Evolutionary conservation across 2,329 filamentous ascomycete species (phyloP), one percentile per base, ranked within the genome.

Genomic region (Aspergillus vadensis): DNA sequence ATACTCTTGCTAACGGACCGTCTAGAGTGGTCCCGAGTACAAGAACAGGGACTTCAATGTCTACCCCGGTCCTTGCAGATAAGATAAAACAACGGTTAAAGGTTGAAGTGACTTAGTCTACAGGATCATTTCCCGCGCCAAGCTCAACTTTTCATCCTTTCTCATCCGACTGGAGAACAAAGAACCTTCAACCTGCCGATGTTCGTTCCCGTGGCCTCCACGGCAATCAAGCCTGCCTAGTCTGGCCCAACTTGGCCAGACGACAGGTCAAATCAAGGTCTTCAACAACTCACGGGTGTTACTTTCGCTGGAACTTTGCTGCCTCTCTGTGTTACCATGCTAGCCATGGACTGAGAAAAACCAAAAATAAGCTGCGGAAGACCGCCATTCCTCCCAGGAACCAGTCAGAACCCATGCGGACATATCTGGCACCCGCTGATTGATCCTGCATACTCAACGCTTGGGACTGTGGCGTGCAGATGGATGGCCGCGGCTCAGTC

Each of bases 221-320:
- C 14, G 14, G 44, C 2, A 10, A 30, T n/a, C n/a, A n/a, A 23
- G 14, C 23, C 44, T 27, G 23, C 15, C 23, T 27, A 50, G 25
- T 50, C 8, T 4, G 27, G 47, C 47, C 47, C 15, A 30, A 50
- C 47, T 32, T 17, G 39, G 23, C 53, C 38, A 30, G 14, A n/a
- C 23, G 53, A 55, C 53, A 55, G 39, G 53, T 55, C 53, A 44
- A 41, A 55, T 55, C 21, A 15, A 32, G 43, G 53, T 27, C 27
- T 50, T 50, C 15, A 17, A 10, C 32, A 17, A 17, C 32, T 47
- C 36, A 55, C 39, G n/a, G 25, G 39, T 27, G 19, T 44, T 17
- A 47, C 43, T 43, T 55, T 44, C 25, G 5, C n/a, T 36, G 17
- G 44, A 19, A 32, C 25, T 44, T 25, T 19, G 12, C 30, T 30